phyloP scores from a whole-genome alignment of 148 eudicot genomes.

The Cornus controversa region DNA sequence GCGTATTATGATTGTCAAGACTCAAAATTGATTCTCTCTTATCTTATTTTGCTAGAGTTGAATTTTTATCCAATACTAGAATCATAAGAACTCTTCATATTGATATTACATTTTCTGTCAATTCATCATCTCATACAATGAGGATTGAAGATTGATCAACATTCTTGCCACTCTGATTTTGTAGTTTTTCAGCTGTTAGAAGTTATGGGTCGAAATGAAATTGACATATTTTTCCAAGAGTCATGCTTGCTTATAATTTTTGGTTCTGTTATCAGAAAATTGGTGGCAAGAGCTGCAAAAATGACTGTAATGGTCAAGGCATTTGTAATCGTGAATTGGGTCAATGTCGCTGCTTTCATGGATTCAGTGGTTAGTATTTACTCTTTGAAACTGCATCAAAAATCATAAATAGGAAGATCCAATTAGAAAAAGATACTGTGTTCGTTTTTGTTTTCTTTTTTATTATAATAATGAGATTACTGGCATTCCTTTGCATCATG shows the following conservation, averaged over 20 bases:
- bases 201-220: slow-evolving; percentile 1
- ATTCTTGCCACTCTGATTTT: too few relatives aligned
- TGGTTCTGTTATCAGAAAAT: slow-evolving; percentile 45
- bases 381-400: neutral
- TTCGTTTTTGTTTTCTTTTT: neutral
- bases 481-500: neutral
- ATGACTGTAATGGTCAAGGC: slow-evolving; percentile 77
- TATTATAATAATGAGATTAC: neutral
- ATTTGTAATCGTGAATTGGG: slow-evolving; percentile 78
- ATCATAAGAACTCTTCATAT: neutral
- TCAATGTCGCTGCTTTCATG: slow-evolving; percentile 85
- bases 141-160: too few relatives aligned
- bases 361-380: slow-evolving; percentile 66
- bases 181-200: neutral
- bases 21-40: neutral
- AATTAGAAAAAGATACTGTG: neutral
- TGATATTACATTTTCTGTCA: neutral
- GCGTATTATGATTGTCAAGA: neutral
- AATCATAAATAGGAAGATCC: neutral
- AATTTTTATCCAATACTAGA: neutral
- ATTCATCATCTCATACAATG: neutral
- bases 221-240: neutral
- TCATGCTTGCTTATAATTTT: neutral
- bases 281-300: slow-evolving; percentile 61
- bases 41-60: neutral